phyloP scores from a whole-genome alignment of 495 filamentous ascomycete species.

The Symbiotaphrina buchneri region DNA sequence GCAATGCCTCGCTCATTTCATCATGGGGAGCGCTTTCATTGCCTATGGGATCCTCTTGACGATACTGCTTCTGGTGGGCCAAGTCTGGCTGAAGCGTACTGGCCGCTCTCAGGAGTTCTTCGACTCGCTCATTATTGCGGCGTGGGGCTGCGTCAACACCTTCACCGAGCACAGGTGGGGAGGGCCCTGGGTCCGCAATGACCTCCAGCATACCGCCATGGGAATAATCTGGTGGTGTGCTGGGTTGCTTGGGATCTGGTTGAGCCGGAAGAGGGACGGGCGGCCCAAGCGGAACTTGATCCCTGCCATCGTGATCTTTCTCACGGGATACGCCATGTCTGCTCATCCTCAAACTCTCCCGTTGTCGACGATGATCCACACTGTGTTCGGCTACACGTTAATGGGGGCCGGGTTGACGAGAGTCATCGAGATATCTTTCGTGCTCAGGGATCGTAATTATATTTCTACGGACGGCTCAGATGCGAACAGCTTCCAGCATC shows the following conservation, averaged over 20 bases:
- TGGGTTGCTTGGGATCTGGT: constrained; percentile 77
- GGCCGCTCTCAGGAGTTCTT: constrained; percentile 94
- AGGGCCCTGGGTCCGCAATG: constrained; percentile 69
- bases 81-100: constrained; percentile 63
- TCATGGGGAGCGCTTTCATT: constrained; percentile 95
- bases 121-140: constrained; percentile 73
- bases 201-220: constrained; percentile 95
- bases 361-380: constrained; percentile 75
- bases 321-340: constrained; percentile 93
- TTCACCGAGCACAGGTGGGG: constrained; percentile 98
- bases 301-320: constrained; percentile 67
- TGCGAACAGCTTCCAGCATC: constrained; percentile 75
- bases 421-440: constrained; percentile 80
- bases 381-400: constrained; percentile 83
- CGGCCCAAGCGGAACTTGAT: constrained; percentile 78
- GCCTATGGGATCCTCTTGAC: constrained; percentile 78
- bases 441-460: constrained; percentile 46
- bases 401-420: constrained; percentile 73
- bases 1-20: constrained; percentile 92
- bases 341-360: constrained; percentile 63
- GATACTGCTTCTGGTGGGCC: constrained; percentile 70
- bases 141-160: constrained; percentile 92
- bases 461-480: constrained; percentile 34
- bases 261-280: constrained; percentile 65
- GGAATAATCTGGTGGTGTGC: constrained; percentile 95